phyloP scores from a whole-genome alignment of 192 early-diverging fungal species.

The Umbelopsis vinacea region DNA sequence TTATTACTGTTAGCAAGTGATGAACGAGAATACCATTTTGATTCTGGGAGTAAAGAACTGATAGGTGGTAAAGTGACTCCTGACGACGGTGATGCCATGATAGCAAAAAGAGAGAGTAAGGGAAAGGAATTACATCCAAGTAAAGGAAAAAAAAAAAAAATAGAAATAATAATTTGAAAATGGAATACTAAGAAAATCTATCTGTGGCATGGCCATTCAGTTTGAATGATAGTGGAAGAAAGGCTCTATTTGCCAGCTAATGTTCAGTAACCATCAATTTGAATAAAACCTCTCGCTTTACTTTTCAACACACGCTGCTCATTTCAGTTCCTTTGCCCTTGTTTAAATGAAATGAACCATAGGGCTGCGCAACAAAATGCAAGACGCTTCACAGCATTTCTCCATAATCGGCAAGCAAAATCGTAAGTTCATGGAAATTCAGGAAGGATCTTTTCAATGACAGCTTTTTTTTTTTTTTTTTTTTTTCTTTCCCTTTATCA shows the following conservation, averaged over 20 bases:
- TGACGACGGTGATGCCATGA: neutral
- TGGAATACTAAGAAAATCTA: slow-evolving; percentile 21
- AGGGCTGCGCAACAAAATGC: neutral
- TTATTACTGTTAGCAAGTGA: neutral
- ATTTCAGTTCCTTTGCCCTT: no score
- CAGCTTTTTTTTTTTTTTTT: slow-evolving; percentile 11
- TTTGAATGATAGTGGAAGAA: neutral
- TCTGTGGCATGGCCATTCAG: neutral
- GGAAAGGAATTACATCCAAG: slow-evolving; percentile 15
- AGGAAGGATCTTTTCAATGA: slow-evolving; percentile 15
- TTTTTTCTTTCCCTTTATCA: neutral
- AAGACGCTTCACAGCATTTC: neutral
- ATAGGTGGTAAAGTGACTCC: slow-evolving; percentile 24
- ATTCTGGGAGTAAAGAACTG: slow-evolving; percentile 8
- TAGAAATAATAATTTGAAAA: slow-evolving; percentile 19
- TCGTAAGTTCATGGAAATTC: slow-evolving; percentile 5
- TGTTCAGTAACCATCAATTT: no score
- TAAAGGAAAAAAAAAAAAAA: slow-evolving; percentile 15
- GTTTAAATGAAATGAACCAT: neutral
- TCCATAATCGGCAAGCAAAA: slow-evolving; percentile 22
- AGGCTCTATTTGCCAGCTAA: no score
- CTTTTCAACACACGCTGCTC: no score
- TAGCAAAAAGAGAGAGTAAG: neutral
- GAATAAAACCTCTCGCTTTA: no score
- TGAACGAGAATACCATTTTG: neutral